Evolutionary conservation across 768 basidiomycete genomes (phyloP).

Genomic region (Russula earlei): DNA sequence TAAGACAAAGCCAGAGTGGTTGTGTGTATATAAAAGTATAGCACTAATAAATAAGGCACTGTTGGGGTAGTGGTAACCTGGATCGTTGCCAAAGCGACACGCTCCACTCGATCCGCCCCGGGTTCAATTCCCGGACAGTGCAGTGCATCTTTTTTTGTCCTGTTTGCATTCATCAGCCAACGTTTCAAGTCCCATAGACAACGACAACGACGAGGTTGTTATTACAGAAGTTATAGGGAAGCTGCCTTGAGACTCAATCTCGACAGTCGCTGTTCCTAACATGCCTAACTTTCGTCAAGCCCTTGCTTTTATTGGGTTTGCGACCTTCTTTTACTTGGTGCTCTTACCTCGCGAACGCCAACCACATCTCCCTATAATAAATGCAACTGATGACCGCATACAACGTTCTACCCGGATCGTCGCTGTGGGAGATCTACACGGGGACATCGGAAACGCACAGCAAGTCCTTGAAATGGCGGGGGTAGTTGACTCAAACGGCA

Average conservation of each 20-base stretch:
- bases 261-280: neutral
- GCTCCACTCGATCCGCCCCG: constrained; percentile 16
- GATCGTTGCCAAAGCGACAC: constrained; percentile 22
- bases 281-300: constrained; percentile 22
- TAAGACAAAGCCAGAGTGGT: too few species aligned
- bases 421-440: constrained; percentile 89
- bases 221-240: too few species aligned
- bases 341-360: neutral
- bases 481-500: constrained; percentile 59
- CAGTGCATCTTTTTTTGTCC: neutral
- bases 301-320: neutral
- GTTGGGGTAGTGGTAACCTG: constrained; percentile 22
- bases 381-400: neutral
- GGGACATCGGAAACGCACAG: constrained; percentile 73
- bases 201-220: too few species aligned
- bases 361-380: neutral
- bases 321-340: neutral
- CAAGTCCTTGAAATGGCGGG: constrained; percentile 72
- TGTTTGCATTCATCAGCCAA: neutral
- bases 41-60: neutral
- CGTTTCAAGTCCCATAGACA: neutral
- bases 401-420: constrained; percentile 46
- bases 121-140: constrained; percentile 19
- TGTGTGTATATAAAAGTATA: neutral
- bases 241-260: too few species aligned